Evolutionary conservation across 768 basidiomycete species (phyloP), one percentile per base, ranked within the genome.

Genomic region (Lactarius hengduanensis): DNA sequence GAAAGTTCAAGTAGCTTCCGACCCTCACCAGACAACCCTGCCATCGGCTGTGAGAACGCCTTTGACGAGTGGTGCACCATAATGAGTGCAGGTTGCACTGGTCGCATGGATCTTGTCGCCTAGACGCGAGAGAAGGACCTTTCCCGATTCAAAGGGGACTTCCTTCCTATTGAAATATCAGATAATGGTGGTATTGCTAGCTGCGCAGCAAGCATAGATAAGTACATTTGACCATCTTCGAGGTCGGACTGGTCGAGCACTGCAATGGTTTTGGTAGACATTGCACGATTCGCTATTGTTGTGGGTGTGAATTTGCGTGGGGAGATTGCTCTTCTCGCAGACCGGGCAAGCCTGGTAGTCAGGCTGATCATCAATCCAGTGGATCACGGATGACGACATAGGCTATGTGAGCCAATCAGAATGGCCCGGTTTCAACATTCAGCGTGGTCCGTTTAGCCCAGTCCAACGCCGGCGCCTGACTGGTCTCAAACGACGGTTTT

Each of bases 11-110:
- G 15, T 3, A 63, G 16, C 47, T 41, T 28, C 61, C 22, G 22
- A 64, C 32, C 75, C 85, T 59, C 73, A 87, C 88, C 94, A 96
- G 58, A 90, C 85, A 22, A 96, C 84, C 66, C 90, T 79, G 11
- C 91, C 93, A 74, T 91, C 89, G 40, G 88, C 82, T 9, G 88
- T 84, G 62, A 94, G 79, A 11, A 93, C 87, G 60, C 93, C 94
- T 76, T 92, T 93, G 5, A 81, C 86, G 2, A 96, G 81, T 1
- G 93, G 92, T 3, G 94, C 94, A 13, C 94, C 94, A 73, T 94
- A 96, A 75, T 96, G 94, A 2, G 93, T 95, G 77, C 94, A 96
- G 76, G 85, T 90, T 2, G 91, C 91, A 67, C 86, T 88, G 0
- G 90, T 94, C 7, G 92, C 91, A 70, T 90, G 81, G 1, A 93